These are phyloP conservation scores for Cardamine chenopodiifolia DNA, from an alignment of 345 rosid genomes.

Conservation along the genomic window DNA sequence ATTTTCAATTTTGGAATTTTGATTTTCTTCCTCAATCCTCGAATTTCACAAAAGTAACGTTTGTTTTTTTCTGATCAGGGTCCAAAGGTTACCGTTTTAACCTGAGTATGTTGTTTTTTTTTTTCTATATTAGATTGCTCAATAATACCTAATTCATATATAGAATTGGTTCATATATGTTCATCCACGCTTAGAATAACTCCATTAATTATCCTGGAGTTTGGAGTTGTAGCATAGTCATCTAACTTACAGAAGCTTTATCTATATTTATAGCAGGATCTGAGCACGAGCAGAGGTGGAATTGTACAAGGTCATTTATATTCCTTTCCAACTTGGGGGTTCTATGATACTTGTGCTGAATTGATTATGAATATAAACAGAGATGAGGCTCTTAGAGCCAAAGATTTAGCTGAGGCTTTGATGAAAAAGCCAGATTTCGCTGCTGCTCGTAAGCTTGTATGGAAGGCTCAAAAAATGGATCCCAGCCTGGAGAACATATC, in stretches of 20 bases:
- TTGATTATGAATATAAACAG: slow-evolving; percentile 73
- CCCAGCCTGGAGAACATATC: slow-evolving; percentile 64
- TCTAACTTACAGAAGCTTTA: not conserved
- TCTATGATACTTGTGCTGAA: slow-evolving; percentile 27
- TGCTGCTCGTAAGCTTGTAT: slow-evolving; percentile 64
- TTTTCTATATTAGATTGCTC: not conserved
- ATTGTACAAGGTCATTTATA: not conserved
- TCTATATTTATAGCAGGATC: slow-evolving; percentile 18
- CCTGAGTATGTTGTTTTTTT: not conserved
- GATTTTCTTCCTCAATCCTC: not conserved
- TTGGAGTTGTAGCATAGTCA: not conserved
- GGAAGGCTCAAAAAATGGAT: slow-evolving; percentile 69
- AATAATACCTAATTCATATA: not conserved
- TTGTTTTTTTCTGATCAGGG: not conserved
- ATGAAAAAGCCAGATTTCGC: slow-evolving; percentile 65
- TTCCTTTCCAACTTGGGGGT: not conserved
- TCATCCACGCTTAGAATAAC: not conserved
- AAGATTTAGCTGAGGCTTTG: slow-evolving; percentile 63
- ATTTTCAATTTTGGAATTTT: not conserved
- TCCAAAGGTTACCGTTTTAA: slow-evolving; percentile 10
- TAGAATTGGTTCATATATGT: not conserved
- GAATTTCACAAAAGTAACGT: not conserved
- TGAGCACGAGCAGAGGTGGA: slow-evolving; percentile 13
- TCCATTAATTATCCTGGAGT: not conserved
- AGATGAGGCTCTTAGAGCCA: slow-evolving; percentile 92